These are phyloP conservation scores for Hibiscus syriacus DNA, from an alignment of 345 rosid genomes.

Conservation along the genomic window DNA sequence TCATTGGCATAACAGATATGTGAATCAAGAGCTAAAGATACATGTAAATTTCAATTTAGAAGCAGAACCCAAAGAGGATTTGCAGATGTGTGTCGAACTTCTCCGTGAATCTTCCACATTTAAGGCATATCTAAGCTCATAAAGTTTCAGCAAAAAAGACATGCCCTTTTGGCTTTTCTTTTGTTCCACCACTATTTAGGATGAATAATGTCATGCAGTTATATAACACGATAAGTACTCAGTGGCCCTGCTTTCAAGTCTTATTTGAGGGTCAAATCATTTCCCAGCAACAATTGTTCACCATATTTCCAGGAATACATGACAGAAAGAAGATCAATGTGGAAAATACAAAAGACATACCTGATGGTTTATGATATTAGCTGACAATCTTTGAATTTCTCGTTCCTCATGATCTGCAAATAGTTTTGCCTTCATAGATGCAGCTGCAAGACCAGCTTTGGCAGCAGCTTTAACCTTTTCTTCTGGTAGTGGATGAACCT, in stretches of 20 bases:
- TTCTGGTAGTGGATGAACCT: constrained; percentile 39
- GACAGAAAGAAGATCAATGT: neutral
- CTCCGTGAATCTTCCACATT: neutral
- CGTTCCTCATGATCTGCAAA: constrained; percentile 99
- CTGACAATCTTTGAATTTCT: constrained; percentile 94
- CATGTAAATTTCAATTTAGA: neutral
- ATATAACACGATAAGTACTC: neutral
- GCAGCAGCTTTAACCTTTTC: constrained; percentile 77
- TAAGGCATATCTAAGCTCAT: neutral
- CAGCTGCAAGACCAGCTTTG: constrained; percentile 85
- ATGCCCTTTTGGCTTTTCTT: neutral
- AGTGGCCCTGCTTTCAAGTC: neutral
- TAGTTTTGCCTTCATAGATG: constrained; percentile 89
- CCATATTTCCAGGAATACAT: neutral
- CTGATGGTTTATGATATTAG: constrained; percentile 92
- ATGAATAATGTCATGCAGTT: neutral
- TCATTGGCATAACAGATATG: neutral
- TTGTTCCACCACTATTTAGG: neutral
- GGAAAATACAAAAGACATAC: constrained; percentile 23
- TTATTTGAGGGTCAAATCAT: neutral
- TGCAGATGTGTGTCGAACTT: neutral
- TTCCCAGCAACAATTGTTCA: neutral
- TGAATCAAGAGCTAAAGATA: neutral
- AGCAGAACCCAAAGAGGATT: neutral
- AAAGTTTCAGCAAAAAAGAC: neutral